These are phyloP conservation scores for Mycena belliarum DNA, from an alignment of 768 basidiomycete species.

Conservation along the genomic window DNA sequence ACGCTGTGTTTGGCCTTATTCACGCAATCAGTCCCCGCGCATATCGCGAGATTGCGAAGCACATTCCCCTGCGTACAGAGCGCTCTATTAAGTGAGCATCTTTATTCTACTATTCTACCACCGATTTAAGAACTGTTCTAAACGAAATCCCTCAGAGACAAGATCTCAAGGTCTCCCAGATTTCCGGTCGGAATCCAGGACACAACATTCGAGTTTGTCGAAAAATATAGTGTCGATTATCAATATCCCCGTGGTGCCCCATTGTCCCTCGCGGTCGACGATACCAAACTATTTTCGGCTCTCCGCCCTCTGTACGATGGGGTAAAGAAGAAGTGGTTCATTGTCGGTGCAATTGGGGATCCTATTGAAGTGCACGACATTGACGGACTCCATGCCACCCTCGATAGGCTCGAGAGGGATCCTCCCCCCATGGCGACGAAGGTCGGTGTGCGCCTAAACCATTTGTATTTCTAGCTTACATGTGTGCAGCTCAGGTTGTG, in stretches of 20 bases:
- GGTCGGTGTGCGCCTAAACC: neutral
- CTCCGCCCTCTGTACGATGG: constrained; percentile 22
- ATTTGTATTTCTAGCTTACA: neutral
- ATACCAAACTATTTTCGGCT: constrained; percentile 28
- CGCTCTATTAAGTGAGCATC: constrained; percentile 20
- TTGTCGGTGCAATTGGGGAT: constrained; percentile 22
- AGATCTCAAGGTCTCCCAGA: neutral
- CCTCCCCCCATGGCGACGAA: neutral
- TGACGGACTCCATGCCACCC: neutral
- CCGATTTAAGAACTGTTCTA: neutral
- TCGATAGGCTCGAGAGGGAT: neutral
- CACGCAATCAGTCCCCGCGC: constrained; percentile 21
- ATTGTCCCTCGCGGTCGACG: constrained; percentile 29
- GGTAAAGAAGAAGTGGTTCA: constrained; percentile 6
- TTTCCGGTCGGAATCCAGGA: neutral
- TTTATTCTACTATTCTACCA: neutral
- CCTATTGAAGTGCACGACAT: constrained; percentile 22
- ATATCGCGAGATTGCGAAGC: constrained; percentile 16
- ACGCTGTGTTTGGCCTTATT: constrained; percentile 22
- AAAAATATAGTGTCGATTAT: constrained; percentile 5
- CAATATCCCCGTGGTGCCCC: constrained; percentile 12
- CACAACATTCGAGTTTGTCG: neutral
- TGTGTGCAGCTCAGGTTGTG: constrained; percentile 25
- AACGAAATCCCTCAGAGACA: too few species aligned
- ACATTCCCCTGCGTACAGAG: constrained; percentile 14